Evolutionary conservation across 352 stramenopile species (phyloP).

Genomic region (Pythium monospermum): DNA sequence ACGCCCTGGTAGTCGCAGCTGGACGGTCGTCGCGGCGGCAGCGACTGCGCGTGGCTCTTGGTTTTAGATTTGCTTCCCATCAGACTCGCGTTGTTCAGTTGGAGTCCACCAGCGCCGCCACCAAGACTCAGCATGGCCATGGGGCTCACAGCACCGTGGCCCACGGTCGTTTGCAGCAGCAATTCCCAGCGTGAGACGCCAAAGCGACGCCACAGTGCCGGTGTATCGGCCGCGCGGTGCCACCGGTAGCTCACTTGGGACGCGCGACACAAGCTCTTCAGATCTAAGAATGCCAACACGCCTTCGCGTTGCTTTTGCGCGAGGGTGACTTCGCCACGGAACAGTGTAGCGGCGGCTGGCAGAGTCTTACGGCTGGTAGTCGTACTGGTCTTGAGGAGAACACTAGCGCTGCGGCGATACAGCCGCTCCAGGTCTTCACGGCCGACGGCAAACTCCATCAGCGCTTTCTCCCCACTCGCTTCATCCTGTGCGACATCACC

Average conservation of each 20-base stretch:
- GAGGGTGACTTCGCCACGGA: constrained; percentile 21
- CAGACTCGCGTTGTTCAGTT: constrained; percentile 6
- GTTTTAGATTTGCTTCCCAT: constrained; percentile 6
- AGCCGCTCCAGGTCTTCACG: constrained; percentile 44
- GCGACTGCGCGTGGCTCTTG: background rate
- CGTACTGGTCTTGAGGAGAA: background rate
- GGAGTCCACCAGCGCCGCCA: constrained; percentile 7
- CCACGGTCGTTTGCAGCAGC: constrained; percentile 50
- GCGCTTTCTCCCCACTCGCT: constrained; percentile 41
- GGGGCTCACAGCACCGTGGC: constrained; percentile 34
- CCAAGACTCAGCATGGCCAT: constrained; percentile 37
- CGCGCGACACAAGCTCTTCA: constrained; percentile 48
- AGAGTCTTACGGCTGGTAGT: background rate
- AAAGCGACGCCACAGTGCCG: constrained; percentile 54
- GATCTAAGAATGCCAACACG: constrained; percentile 61
- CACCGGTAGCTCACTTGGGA: constrained; percentile 69
- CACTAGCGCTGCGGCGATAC: constrained; percentile 12
- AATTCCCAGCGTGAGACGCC: constrained; percentile 70
- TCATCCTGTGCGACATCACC: constrained; percentile 70
- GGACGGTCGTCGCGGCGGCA: constrained; percentile 13
- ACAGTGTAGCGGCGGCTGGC: constrained; percentile 12
- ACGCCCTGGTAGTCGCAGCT: constrained; percentile 11
- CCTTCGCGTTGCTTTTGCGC: constrained; percentile 45
- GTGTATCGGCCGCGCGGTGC: constrained; percentile 61
- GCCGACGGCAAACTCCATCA: constrained; percentile 42